Base-by-base conservation (phyloP, 176 grass and related monocot genomes). In the Carex parvula region DNA sequence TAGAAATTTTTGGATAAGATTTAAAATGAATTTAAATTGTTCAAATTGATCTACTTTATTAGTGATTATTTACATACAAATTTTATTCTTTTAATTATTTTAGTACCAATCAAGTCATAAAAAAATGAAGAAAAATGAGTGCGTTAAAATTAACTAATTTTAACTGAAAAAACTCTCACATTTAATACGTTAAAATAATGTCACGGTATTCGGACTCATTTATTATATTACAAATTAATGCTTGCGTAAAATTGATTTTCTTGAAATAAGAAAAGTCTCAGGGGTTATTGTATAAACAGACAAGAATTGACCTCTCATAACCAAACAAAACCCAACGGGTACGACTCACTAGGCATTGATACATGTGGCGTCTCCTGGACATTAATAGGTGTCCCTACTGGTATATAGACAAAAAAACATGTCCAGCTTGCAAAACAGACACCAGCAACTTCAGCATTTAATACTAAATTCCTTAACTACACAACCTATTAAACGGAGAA, bases 311-410 rank as follows among this genome's bases (percentile, higher is more conserved):
- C 62, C 61, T 68, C 39, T 83, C 20, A 83, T 65, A 54, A 83
- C 6, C 18, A 68, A 83, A 83, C 80, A 83, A 83, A 82, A 82
- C 67, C 20, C n/a, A 66, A 65, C 24, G 80, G 60, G 60, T 50
- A 83, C 46, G 80, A 83, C 39, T 52, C 80, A 83, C 80, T 52
- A 83, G 33, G 80, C 21, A n/a, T 83, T 26, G 80, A 33, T 66
- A 83, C 62, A 83, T 83, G 80, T 83, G 80, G 80, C 80, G 21
- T 42, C 80, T 83, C 13, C 21, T 55, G 9, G 63, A 52, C 80
- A 32, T 18, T 21, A 83, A 50, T 83, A 65, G 63, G 80, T 68
- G 80, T 83, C 62, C 54, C 61, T 68, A 18, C 33, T 18, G 52
- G 62, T 65, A 83, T 68, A 65, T 68, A 83, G 41, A 62, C 80